These are phyloP conservation scores for Astrothelium macrocarpum DNA, from an alignment of 495 filamentous ascomycete genomes.

Conservation along the genomic window DNA sequence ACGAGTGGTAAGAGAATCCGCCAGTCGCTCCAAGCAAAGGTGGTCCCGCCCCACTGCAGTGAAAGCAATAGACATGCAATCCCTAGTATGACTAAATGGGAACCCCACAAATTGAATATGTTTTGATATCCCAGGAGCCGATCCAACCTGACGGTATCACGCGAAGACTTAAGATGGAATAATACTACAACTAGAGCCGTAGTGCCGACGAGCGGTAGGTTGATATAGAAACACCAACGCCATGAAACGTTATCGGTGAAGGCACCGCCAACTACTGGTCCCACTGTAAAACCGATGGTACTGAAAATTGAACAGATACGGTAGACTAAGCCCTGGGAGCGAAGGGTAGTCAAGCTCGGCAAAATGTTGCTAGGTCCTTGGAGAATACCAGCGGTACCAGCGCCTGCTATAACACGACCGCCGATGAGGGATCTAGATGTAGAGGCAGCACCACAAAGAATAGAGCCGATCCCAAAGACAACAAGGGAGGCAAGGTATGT, in stretches of 20 bases:
- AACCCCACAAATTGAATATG: constrained; percentile 46
- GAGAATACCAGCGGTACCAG: constrained; percentile 79
- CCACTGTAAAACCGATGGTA: constrained; percentile 58
- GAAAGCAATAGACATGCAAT: constrained; percentile 51
- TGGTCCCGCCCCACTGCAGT: constrained; percentile 53
- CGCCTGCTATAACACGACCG: constrained; percentile 73
- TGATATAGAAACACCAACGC: constrained; percentile 58
- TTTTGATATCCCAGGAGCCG: background rate
- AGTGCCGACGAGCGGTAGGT: constrained; percentile 50
- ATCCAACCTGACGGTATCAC: constrained; percentile 24
- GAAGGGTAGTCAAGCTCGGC: constrained; percentile 17
- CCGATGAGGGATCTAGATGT: constrained; percentile 67
- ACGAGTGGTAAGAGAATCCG: constrained; percentile 35
- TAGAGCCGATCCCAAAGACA: constrained; percentile 73
- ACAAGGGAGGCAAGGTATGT: constrained; percentile 60
- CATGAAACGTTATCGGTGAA: constrained; percentile 44
- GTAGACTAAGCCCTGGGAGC: constrained; percentile 26
- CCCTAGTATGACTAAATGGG: constrained; percentile 41
- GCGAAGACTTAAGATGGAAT: constrained; percentile 42
- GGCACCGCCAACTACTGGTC: constrained; percentile 28
- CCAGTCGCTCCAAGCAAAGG: constrained; percentile 42
- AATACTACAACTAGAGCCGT: constrained; percentile 50
- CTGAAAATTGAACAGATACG: constrained; percentile 66
- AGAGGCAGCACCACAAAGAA: constrained; percentile 70
- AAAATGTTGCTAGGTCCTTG: constrained; percentile 55